Evolutionary conservation across 1,139 yeast species (phyloP).

Genomic region (Blastobotrys persicus): DNA sequence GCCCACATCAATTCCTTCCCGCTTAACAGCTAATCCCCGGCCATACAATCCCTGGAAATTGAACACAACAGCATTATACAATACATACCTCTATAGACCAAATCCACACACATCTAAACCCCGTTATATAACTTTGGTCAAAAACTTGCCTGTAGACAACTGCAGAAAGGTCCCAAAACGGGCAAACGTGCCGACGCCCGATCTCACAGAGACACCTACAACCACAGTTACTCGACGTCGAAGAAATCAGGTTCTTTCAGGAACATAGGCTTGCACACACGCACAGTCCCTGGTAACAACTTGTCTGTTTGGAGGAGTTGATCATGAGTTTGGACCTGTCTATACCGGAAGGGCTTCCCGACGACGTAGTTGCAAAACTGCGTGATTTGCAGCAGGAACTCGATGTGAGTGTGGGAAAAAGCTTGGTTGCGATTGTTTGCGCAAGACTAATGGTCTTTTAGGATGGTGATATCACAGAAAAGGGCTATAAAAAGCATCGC

Average conservation of each 20-base stretch:
- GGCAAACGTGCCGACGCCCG: not conserved
- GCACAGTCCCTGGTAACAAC: not conserved
- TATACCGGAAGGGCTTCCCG: constrained; percentile 43
- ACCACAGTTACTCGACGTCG: not conserved
- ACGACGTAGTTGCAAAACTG: constrained; percentile 40
- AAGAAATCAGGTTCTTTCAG: not conserved
- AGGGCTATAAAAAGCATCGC: constrained; percentile 62
- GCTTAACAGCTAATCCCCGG: no score
- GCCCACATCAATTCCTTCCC: no score
- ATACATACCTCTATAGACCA: not conserved
- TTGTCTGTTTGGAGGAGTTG: no score
- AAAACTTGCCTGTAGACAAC: no score
- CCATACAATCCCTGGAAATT: no score
- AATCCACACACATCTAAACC: no score
- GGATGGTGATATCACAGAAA: constrained; percentile 66
- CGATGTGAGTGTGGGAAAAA: constrained; percentile 26
- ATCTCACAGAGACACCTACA: not conserved
- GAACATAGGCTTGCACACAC: not conserved
- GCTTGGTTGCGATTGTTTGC: not conserved
- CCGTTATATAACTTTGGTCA: no score
- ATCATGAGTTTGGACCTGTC: constrained; percentile 41
- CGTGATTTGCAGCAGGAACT: constrained; percentile 48
- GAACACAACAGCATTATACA: not conserved
- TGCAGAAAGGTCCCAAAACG: not conserved
- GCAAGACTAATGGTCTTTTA: constrained; percentile 21